Evolutionary conservation across 352 stramenopile genomes (phyloP).

Genomic region (Globisporangium mamillatum): DNA sequence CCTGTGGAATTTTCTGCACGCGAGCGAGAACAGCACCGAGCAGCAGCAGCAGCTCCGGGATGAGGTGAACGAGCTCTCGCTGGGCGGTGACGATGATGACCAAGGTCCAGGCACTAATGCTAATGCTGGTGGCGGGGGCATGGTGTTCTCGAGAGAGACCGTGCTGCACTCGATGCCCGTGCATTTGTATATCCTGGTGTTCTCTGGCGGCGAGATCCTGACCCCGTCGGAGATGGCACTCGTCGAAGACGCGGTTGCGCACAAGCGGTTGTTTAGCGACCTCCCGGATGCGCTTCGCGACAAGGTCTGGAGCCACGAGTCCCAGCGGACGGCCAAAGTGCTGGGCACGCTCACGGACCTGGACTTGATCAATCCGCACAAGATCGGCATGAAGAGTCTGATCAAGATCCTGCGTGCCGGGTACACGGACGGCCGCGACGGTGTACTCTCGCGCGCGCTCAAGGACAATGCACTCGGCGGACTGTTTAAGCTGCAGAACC

Average conservation of each 20-base stretch:
- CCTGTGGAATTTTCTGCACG: slow-evolving; percentile 64
- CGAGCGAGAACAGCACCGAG: slow-evolving; percentile 23
- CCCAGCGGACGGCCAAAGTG: slow-evolving; percentile 63
- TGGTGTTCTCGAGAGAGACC: slow-evolving; percentile 75
- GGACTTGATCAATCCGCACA: slow-evolving; percentile 65
- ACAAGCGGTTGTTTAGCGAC: slow-evolving; percentile 39
- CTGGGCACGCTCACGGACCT: slow-evolving; percentile 70
- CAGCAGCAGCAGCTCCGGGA: slow-evolving; percentile 31
- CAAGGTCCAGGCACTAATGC: background rate
- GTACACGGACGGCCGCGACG: slow-evolving; percentile 67
- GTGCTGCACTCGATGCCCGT: slow-evolving; percentile 79
- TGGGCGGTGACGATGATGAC: slow-evolving; percentile 30
- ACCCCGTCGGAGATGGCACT: slow-evolving; percentile 44
- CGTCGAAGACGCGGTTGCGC: slow-evolving; percentile 52
- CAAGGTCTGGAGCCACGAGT: slow-evolving; percentile 78
- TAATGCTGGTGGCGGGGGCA: slow-evolving; percentile 21
- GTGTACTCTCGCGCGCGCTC: slow-evolving; percentile 57
- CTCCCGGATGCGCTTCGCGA: slow-evolving; percentile 41
- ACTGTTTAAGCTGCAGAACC: slow-evolving; percentile 57
- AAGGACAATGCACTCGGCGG: slow-evolving; percentile 74
- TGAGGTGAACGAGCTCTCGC: slow-evolving; percentile 37
- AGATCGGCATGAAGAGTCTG: slow-evolving; percentile 80
- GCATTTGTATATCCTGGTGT: slow-evolving; percentile 76
- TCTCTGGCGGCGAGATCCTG: slow-evolving; percentile 66
- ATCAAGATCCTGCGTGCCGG: slow-evolving; percentile 65